A percentile compares a stretch with the other conserved stretches of the same genome.
phyloP scores from a whole-genome alignment of 2,329 filamentous ascomycete species.

The Aspergillus novofumigatus region DNA sequence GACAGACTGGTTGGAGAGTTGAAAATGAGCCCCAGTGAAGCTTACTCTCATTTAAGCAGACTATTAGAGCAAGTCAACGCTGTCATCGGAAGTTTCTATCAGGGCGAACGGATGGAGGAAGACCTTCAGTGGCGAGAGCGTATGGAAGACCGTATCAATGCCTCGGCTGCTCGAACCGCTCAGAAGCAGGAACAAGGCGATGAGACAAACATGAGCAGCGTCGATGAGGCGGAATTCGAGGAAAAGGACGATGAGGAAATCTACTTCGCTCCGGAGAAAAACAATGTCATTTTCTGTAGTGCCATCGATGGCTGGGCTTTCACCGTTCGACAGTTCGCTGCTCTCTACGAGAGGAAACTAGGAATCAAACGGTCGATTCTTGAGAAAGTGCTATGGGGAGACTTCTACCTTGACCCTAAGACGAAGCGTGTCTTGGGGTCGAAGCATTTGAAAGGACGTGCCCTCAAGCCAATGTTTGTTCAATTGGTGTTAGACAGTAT shows the following conservation, averaged over 20 bases:
- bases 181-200: conserved; percentile 38
- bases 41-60: conserved; percentile 82
- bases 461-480: conserved; percentile 94
- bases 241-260: conserved; percentile 94
- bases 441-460: conserved; percentile 88
- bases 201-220: conserved; percentile 47
- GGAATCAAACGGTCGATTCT: conserved; percentile 84
- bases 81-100: conserved; percentile 94
- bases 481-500: conserved; percentile 93
- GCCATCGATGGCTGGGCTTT: conserved; percentile 99
- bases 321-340: conserved; percentile 89
- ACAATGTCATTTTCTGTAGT: conserved; percentile 98
- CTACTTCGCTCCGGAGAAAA: conserved; percentile 96
- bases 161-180: conserved; percentile 57
- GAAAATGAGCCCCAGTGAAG: conserved; percentile 86
- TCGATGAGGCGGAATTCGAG: conserved; percentile 62
- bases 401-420: conserved; percentile 94
- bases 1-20: conserved; percentile 90
- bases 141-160: conserved; percentile 80
- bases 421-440: conserved; percentile 86
- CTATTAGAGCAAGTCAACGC: conserved; percentile 95
- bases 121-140: conserved; percentile 92
- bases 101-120: conserved; percentile 97
- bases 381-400: conserved; percentile 95
- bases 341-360: conserved; percentile 91